Evolutionary conservation across 768 basidiomycete genomes (phyloP).

Genomic region (Clitopilus passeckerianus): DNA sequence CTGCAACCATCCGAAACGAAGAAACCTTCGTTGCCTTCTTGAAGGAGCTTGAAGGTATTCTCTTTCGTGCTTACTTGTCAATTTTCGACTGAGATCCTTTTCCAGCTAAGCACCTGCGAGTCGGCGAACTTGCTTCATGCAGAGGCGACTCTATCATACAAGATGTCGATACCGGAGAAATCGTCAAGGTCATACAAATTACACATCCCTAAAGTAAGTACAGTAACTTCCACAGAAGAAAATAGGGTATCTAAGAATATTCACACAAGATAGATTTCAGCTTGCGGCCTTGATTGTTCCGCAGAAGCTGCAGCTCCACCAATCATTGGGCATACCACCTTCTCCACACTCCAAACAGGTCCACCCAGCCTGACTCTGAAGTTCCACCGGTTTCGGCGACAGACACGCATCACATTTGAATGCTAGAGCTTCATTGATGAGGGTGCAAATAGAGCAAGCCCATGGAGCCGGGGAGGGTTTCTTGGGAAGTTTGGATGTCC

Average conservation of each 20-base stretch:
- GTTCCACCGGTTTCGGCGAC: slow-evolving; percentile 23
- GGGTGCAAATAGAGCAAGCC: slow-evolving; percentile 59
- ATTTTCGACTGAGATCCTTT: background rate
- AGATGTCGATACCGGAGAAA: background rate
- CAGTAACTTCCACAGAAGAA: background rate
- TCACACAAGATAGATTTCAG: slow-evolving; percentile 12
- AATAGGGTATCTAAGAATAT: background rate
- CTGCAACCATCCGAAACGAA: slow-evolving; percentile 53
- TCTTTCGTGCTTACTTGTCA: background rate
- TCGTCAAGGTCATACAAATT: background rate
- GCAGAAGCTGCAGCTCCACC: slow-evolving; percentile 76
- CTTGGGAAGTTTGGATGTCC: background rate
- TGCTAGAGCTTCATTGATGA: slow-evolving; percentile 46
- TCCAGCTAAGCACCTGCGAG: slow-evolving; percentile 15
- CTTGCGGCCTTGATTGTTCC: slow-evolving; percentile 54
- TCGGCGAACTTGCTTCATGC: slow-evolving; percentile 20
- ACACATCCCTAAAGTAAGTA: slow-evolving; percentile 25
- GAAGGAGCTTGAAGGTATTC: slow-evolving; percentile 24
- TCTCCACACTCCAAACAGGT: slow-evolving; percentile 62
- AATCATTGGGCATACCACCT: slow-evolving; percentile 51
- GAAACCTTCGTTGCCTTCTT: slow-evolving; percentile 46
- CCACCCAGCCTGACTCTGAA: slow-evolving; percentile 41
- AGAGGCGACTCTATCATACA: slow-evolving; percentile 16
- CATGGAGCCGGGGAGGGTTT: slow-evolving; percentile 22
- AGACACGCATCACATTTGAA: slow-evolving; percentile 62